Base-by-base conservation (phyloP, 305 asterid genomes). In the Fraxinus xanthoxyloides region DNA sequence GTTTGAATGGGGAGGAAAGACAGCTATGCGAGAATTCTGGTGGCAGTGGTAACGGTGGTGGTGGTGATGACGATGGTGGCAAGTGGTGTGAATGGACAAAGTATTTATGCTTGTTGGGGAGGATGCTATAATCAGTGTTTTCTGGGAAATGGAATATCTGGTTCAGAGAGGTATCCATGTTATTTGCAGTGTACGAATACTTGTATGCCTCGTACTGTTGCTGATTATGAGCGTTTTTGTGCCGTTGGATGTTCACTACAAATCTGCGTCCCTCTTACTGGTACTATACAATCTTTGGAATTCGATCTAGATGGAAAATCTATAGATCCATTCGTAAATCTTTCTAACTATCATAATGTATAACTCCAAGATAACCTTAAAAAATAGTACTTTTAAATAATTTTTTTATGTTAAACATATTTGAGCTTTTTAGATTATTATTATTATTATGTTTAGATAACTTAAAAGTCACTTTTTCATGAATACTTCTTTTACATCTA, bases 101-200 rank as follows among this genome's bases (percentile, higher is more conserved):
- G n/a, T 59, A 7, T 77, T 26, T 85, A 80, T 28, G 32, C 87
- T 7, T 86, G 87, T 13, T 84, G 73, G 85, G 89, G 87, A 70
- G 87, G 86, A 48, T 84, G 89, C 63, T 86, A 84, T 51, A 86
- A 86, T 15, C 40, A 46, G 54, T 86, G 87, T 76, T 67, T 86
- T 43, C 80, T 86, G 51, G 80, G 56, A 12, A 23, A 7, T 76
- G 67, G 46, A 7, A 30, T 21, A 13, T 3, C 74, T 15, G 0
- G 38, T 4, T 69, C 38, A 1, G 56, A 67, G 78, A 34, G 70
- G 43, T 83, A 65, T 48, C 83, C 85, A 0, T 86, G 89, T 67
- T 86, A 81, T 43, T 69, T 56, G 43, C 63, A 72, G 17, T 86
- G 89, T 77, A 0, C 79, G 28, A 63, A 24, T 63, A 8, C 17